A percentile compares a stretch with the other conserved stretches of the same genome.
These are phyloP conservation scores for Gnomoniopsis sp. DNA, from an alignment of 2,329 filamentous ascomycete genomes.

Conservation along the genomic window DNA sequence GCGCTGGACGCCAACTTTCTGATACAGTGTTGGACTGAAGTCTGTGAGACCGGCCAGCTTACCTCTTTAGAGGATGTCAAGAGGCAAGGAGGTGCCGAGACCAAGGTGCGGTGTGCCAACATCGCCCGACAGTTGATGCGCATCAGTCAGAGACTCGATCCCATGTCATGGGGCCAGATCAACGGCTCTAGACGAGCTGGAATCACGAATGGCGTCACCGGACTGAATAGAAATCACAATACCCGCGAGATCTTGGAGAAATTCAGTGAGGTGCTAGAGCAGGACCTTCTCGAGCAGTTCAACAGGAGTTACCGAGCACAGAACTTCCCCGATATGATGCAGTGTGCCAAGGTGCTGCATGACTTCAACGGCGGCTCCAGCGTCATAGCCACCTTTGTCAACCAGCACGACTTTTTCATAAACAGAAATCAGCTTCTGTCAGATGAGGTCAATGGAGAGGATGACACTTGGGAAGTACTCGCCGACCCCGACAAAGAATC, in stretches of 20 bases:
- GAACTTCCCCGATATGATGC: slow-evolving; percentile 97
- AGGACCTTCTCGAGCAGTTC: slow-evolving; percentile 92
- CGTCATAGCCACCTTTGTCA: slow-evolving; percentile 94
- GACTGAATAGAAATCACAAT: slow-evolving; percentile 51
- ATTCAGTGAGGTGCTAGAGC: slow-evolving; percentile 92
- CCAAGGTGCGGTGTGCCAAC: slow-evolving; percentile 89
- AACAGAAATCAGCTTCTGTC: slow-evolving; percentile 88
- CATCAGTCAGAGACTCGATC: slow-evolving; percentile 88
- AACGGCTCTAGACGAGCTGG: slow-evolving; percentile 53
- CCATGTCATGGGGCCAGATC: slow-evolving; percentile 64
- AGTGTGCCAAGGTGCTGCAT: slow-evolving; percentile 88
- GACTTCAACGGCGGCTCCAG: slow-evolving; percentile 96
- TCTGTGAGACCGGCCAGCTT: slow-evolving; percentile 84
- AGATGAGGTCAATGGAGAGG: slow-evolving; percentile 75
- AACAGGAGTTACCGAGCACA: slow-evolving; percentile 94
- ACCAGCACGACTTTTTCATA: slow-evolving; percentile 99
- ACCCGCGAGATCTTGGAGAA: slow-evolving; percentile 92
- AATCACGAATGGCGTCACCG: slow-evolving; percentile 45
- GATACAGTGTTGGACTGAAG: slow-evolving; percentile 95
- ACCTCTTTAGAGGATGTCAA: slow-evolving; percentile 86
- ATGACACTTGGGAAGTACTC: slow-evolving; percentile 81
- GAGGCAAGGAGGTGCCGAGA: slow-evolving; percentile 78
- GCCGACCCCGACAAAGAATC: slow-evolving; percentile 93
- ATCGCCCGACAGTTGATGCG: slow-evolving; percentile 91
- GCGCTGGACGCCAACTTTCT: slow-evolving; percentile 93